Evolutionary conservation across 225 moss, liverwort and hornwort species (phyloP), one percentile per base, ranked within the genome.

Genomic region (Asterella californica): DNA sequence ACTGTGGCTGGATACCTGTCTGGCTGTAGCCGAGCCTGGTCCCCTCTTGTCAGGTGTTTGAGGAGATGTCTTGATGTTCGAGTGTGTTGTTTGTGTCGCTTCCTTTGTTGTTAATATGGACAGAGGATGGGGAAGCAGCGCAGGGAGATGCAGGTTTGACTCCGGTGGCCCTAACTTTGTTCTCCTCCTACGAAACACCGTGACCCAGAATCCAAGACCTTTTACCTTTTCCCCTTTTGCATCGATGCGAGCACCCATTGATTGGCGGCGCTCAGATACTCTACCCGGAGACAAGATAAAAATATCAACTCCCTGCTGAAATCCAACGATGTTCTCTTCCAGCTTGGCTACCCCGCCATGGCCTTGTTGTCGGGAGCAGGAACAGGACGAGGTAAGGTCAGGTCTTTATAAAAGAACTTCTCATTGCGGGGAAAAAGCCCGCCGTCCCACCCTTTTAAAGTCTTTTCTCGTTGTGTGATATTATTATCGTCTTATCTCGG

Each of bases 201-300:
- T 70, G 67, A 70, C 70, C 25, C 10, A 34, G 36, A 72, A 49
- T 72, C 72, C 72, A 32, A 74, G 53, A 52, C 27, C 74, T 9
- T 52, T 74, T 49, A 32, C 52, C 74, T 74, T 47, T 74, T 49
- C 17, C 52, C 74, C 53, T 47, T 30, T 53, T 17, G 32, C 52
- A 54, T 74, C 67, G 67, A 67, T 9, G 17, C 33, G 67, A 67
- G 67, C 30, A n/a, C 29, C 36, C 70, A 12, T 22, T 36, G 54
- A 76, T 76, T 76, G 75, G 75, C 75, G 59, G 75, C 53, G 15
- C 59, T 32, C 52, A 73, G 73, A 33, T 74, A 50, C 74, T 74
- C 74, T 33, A 15, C 46, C 53, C 52, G 74, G 52, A 30, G 72
- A 49, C 38, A 70, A 45, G 65, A 32, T 65, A 70, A 46, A 57